phyloP scores from a whole-genome alignment of 1,139 yeast genomes.

The Saccharomycopsis phalli region DNA sequence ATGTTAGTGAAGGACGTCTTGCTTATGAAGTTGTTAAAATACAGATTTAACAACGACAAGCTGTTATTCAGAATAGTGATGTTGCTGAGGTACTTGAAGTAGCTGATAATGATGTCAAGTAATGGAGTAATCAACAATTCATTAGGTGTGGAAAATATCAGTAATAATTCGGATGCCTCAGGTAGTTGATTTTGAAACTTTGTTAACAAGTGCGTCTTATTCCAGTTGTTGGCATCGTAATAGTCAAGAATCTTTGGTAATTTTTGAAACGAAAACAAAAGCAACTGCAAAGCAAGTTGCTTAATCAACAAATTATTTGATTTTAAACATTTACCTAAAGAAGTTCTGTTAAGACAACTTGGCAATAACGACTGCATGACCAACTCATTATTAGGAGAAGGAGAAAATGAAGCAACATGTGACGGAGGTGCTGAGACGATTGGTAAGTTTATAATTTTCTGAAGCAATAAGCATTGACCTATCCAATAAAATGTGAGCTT shows the following conservation, averaged over 20 bases:
- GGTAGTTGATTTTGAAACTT: constrained; percentile 37
- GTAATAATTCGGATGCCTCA: constrained; percentile 35
- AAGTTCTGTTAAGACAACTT: constrained; percentile 48
- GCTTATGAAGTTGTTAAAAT: constrained; percentile 14
- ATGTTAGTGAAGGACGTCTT: constrained; percentile 32
- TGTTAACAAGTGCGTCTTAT: constrained; percentile 31
- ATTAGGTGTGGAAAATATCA: constrained; percentile 30
- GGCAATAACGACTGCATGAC: constrained; percentile 58
- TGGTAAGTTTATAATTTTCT: constrained; percentile 48
- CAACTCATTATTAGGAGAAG: constrained; percentile 25
- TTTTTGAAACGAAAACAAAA: constrained; percentile 48
- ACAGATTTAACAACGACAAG: constrained; percentile 8
- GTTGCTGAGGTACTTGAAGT: constrained; percentile 28
- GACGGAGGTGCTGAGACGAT: constrained; percentile 33
- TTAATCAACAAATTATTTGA: constrained; percentile 48
- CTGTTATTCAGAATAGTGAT: constrained; percentile 4
- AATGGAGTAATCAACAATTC: constrained; percentile 32
- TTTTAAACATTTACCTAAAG: constrained; percentile 51
- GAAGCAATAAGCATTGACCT: constrained; percentile 56
- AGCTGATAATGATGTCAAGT: constrained; percentile 28
- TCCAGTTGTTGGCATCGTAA: constrained; percentile 36
- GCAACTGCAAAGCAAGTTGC: constrained; percentile 56
- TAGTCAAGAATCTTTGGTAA: constrained; percentile 33
- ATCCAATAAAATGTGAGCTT: constrained; percentile 74
- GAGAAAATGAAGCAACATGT: constrained; percentile 8